phyloP scores from a whole-genome alignment of 495 filamentous ascomycete genomes.

The Aspergillus diversus region DNA sequence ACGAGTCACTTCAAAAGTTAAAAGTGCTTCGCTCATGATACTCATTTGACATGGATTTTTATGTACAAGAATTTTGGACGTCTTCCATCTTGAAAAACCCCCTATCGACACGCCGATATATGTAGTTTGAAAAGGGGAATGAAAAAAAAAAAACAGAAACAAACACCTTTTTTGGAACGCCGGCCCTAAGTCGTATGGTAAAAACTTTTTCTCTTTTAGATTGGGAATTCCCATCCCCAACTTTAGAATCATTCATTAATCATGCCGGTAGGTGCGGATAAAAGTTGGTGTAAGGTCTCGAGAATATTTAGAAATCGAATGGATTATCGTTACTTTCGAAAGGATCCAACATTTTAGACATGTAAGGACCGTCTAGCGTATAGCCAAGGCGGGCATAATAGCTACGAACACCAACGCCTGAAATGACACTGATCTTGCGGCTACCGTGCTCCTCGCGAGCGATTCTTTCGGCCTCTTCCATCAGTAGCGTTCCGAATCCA shows the following conservation, averaged over 20 bases:
- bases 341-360: constrained; percentile 70
- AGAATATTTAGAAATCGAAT: not conserved
- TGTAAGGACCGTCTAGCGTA: constrained; percentile 86
- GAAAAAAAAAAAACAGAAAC: constrained; percentile 4
- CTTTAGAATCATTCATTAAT: not conserved
- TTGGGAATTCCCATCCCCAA: not conserved
- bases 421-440: constrained; percentile 92
- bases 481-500: constrained; percentile 91
- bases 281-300: not conserved
- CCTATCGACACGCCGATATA: not conserved
- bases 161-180: constrained; percentile 1
- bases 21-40: no score
- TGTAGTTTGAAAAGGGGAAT: not conserved
- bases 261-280: constrained; percentile 5
- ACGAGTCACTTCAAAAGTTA: no score
- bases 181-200: not conserved
- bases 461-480: constrained; percentile 97
- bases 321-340: constrained; percentile 37
- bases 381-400: constrained; percentile 95
- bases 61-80: not conserved
- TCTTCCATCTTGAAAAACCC: not conserved
- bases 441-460: constrained; percentile 92
- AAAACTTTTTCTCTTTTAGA: constrained; percentile 14
- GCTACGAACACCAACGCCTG: constrained; percentile 88
- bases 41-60: no score